Evolutionary conservation across 164 flowering plant genomes (phyloP), one percentile per base, ranked within the genome.

Genomic region (Akebia trifoliata): DNA sequence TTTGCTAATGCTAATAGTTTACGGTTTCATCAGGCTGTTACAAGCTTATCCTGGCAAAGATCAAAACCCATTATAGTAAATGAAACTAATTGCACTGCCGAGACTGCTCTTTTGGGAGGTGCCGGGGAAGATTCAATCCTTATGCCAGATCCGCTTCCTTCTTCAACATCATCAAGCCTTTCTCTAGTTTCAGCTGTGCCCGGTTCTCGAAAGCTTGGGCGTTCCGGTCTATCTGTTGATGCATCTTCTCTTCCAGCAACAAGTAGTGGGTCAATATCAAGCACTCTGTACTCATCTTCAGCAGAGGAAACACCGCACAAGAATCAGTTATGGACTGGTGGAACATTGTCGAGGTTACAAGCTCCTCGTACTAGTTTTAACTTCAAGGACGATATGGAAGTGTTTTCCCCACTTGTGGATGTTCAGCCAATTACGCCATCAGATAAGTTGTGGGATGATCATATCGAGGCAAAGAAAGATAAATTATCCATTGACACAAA

Each of bases 141-240:
- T 49, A 94, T 94, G 97, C 99, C 99, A 25, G 99, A 94, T 61
- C 99, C 95, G 24, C 95, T 86, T 69, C 97, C 97, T 58, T 84
- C 97, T 38, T 53, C 72, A 57, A 48, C 88, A 40, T 76, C 87
- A 61, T 73, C 88, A 51, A 72, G 72, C 57, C 56, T 67, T 65
- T 71, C 98, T 53, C 60, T 66, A 21, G 57, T 78, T 34, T 62
- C 78, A 32, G 15, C 75, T 18, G 49, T 68, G 32, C 53, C 80
- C 28, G 72, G 82, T 55, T 70, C 81, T 64, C 79, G 91, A 56
- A 73, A 66, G 65, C 28, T 69, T 60, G 67, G 75, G 28, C 84
- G 76, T 35, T 65, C 73, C 36, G 72, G 74, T 45, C 44, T 71
- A 49, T 51, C 76, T 43, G 36, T 61, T 38, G 94, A 86, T 37